Conservation (phyloP, 2,329 filamentous ascomycete genomes). For the Elsinoe australis region DNA sequence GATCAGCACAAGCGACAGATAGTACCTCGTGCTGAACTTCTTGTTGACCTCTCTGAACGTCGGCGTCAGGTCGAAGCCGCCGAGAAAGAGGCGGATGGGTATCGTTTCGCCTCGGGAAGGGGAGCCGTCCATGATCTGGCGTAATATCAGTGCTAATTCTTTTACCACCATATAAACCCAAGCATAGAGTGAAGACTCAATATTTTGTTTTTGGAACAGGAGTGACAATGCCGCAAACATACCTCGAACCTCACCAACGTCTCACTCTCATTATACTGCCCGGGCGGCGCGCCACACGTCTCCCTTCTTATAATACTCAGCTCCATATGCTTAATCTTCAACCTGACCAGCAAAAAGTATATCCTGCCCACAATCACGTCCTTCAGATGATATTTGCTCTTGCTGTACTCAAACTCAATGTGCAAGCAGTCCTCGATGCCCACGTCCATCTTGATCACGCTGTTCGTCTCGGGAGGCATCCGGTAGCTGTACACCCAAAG, state of each 20-base stretch:
- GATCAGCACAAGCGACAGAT: constrained; percentile 71
- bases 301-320: constrained; percentile 93
- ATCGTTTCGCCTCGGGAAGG: constrained; percentile 91
- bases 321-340: constrained; percentile 99
- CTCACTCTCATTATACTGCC: constrained; percentile 99
- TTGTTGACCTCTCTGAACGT: constrained; percentile 99
- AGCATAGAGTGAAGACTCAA: no score
- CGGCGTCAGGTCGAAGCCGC: constrained; percentile 92
- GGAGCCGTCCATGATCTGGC: constrained; percentile 96
- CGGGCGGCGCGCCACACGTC: constrained; percentile 91
- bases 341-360: constrained; percentile 90
- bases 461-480: constrained; percentile 96
- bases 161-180: no score
- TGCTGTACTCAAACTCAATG: constrained; percentile 99
- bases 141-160: constrained; percentile 20
- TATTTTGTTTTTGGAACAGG: constrained; percentile 10
- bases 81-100: constrained; percentile 91
- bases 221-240: constrained; percentile 24
- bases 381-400: constrained; percentile 98
- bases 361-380: constrained; percentile 98
- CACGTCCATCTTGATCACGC: constrained; percentile 99
- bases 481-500: constrained; percentile 99
- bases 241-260: constrained; percentile 94
- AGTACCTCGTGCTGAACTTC: constrained; percentile 98
- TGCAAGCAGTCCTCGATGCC: constrained; percentile 98